Base-by-base conservation (phyloP, 352 stramenopile species). In the Phytophthora fragariaefolia region DNA sequence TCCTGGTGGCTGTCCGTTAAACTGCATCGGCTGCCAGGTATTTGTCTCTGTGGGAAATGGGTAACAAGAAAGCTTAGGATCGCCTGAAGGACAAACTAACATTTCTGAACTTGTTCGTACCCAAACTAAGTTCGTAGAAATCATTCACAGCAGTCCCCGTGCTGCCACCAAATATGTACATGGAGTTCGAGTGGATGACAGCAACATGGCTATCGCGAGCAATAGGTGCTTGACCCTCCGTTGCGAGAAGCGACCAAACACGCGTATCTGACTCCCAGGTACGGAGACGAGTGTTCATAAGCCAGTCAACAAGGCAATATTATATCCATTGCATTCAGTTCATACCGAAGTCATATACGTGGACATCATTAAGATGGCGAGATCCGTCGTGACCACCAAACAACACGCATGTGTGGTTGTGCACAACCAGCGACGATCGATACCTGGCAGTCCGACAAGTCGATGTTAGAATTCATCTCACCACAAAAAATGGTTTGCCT, bases 381-480 rank as follows among this genome's bases (percentile, higher is more conserved):
- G 96, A 99, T 0, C 97, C 97, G 73, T 99, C 97, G 75, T 99
- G 97, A 1, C 97, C 97, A 13, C 97, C 97, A 81, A 98, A 99
- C 6, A 99, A 77, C 66, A 99, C 79, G 55, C 85, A 98, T 60
- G 96, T 98, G 66, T 89, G 88, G 55, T 98, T 97, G 69, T 95
- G 82, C 63, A 98, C 85, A 6, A 98, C 92, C 50, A 98, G 86
- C 15, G 90, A 98, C 0, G 96, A 98, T 27, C 77, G 90, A 59
- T 96, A 96, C 23, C 87, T 95, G 45, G 5, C 9, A n/a, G 20
- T 30, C 56, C 2, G 38, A 58, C 13, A 18, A 43, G 51, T 17
- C 23, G 12, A 15, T 30, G 6, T 63, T 53, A 48, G 22, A 36
- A 9, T 58, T 17, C 12, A 66, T 3, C 27, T 51, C 20, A 5